Percentiles rank a stretch among this genome's conserved stretches.
phyloP scores from a whole-genome alignment of 2,329 filamentous ascomycete genomes.

The Microdochium bolleyi region DNA sequence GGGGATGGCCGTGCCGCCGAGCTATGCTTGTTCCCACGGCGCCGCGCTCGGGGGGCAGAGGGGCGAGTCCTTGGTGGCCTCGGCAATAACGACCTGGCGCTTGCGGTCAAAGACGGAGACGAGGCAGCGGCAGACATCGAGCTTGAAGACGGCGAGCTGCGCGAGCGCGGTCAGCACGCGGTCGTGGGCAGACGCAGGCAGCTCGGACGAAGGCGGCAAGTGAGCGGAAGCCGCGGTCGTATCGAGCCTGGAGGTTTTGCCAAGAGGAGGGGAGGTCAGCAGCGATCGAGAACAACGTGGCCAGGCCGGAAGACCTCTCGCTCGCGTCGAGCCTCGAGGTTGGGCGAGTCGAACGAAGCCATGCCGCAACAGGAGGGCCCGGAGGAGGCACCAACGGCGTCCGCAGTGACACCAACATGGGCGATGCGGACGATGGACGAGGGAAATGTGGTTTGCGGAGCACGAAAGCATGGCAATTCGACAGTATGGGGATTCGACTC shows the following conservation, averaged over 20 bases:
- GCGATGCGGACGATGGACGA: too few relatives aligned
- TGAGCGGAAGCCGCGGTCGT: background rate
- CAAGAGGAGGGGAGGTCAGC: background rate
- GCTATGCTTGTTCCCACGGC: constrained; percentile 9
- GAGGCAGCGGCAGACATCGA: constrained; percentile 31
- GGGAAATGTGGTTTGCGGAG: too few relatives aligned
- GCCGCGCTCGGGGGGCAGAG: constrained; percentile 12
- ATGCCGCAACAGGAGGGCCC: too few relatives aligned
- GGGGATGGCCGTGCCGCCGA: constrained; percentile 20
- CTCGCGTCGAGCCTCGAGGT: background rate
- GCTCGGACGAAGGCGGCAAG: background rate
- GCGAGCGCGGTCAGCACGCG: constrained; percentile 37
- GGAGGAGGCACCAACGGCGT: too few relatives aligned
- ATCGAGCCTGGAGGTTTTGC: background rate
- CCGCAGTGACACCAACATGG: too few relatives aligned
- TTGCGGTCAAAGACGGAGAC: constrained; percentile 43
- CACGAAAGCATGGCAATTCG: too few relatives aligned
- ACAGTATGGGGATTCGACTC: too few relatives aligned
- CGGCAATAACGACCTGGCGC: constrained; percentile 41
- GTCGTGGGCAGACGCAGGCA: constrained; percentile 15
- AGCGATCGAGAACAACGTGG: background rate
- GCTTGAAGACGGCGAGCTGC: constrained; percentile 35
- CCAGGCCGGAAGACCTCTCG: background rate
- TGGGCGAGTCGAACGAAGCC: too few relatives aligned
- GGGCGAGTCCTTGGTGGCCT: constrained; percentile 34